Base-by-base conservation (phyloP, 1,284 basidiomycete species). In the Hymenochaete sp. region DNA sequence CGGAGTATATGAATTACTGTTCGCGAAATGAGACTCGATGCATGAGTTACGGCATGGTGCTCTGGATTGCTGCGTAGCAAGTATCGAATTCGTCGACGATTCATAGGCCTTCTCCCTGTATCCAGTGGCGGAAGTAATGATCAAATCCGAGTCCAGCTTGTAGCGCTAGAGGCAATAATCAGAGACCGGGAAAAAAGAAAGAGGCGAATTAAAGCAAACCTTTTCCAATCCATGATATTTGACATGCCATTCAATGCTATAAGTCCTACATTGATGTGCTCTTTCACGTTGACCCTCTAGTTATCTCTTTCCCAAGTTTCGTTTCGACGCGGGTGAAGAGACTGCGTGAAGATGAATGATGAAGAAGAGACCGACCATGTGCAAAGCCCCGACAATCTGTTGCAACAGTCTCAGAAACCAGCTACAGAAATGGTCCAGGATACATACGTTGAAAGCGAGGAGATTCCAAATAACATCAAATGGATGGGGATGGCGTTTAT, bases 341-440 rank as follows among this genome's bases (percentile, higher is more conserved):
- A n/a, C n/a, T n/a, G n/a, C 93, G 67, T 8, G 78, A 67, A 0
- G 66, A 71, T 14, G 76, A 80, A 3, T 60, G n/a, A n/a, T 63
- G 31, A 85, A 77, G 0, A 81, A 81, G 3, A 95, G 71, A 3
- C 93, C 92, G 56, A 91, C 93, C 47, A 85, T 74, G 45, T 79
- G 73, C 51, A 96, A 77, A 0, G 85, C 84, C 56, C 96, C 92
- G 2, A 80, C 79, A 45, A 96, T 95, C 88, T 91, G 50, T n/a
- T 11, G n/a, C 24, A 27, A 21, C 5, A 35, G 21, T 8, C 14
- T 27, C 27, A 13, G 24, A 13, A n/a, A 14, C 9, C 19, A 24
- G 27, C 28, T 38, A 3, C 7, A 7, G 31, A 6, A n/a, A 19
- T 33, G 42, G 35, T 18, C 22, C 24, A 26, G 13, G 32, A 39